Conservation (phyloP, 345 rosid genomes). For the Eucalyptus lansdowneana region DNA sequence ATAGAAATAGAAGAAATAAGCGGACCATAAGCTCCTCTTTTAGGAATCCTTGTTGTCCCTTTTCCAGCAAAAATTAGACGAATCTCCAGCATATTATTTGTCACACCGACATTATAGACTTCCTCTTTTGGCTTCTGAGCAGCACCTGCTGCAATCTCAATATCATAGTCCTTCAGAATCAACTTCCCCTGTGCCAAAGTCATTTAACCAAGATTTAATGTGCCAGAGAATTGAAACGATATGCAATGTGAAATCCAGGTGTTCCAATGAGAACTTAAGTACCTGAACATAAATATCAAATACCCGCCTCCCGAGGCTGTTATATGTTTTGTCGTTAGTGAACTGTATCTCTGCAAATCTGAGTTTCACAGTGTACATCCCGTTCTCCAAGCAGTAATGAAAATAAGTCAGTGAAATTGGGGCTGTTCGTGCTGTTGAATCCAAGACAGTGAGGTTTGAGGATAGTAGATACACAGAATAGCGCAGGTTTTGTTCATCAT, state of each 20-base stretch:
- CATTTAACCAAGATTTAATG: neutral
- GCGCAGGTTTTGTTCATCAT: neutral
- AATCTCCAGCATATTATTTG: conserved; percentile 10
- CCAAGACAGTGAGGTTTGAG: conserved; percentile 1
- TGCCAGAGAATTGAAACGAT: neutral
- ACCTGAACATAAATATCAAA: conserved; percentile 51
- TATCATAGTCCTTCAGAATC: conserved; percentile 13
- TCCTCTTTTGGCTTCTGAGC: conserved; percentile 1
- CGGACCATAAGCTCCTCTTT: conserved; percentile 26
- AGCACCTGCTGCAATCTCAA: conserved; percentile 10
- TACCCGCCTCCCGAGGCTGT: conserved; percentile 30
- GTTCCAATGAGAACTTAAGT: neutral
- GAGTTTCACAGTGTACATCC: conserved; percentile 35
- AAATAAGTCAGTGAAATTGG: conserved; percentile 38
- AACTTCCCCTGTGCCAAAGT: conserved; percentile 7
- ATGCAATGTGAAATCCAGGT: neutral
- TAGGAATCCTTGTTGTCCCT: conserved; percentile 27
- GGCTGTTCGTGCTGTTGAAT: conserved; percentile 33
- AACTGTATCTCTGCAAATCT: conserved; percentile 40
- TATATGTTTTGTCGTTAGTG: conserved; percentile 17
- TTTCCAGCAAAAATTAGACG: conserved; percentile 34
- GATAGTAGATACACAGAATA: neutral
- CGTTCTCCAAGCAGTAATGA: conserved; percentile 35
- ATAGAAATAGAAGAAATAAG: conserved; percentile 34
- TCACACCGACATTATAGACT: conserved; percentile 3